phyloP scores from a whole-genome alignment of 768 basidiomycete genomes.

The Russula lepida region DNA sequence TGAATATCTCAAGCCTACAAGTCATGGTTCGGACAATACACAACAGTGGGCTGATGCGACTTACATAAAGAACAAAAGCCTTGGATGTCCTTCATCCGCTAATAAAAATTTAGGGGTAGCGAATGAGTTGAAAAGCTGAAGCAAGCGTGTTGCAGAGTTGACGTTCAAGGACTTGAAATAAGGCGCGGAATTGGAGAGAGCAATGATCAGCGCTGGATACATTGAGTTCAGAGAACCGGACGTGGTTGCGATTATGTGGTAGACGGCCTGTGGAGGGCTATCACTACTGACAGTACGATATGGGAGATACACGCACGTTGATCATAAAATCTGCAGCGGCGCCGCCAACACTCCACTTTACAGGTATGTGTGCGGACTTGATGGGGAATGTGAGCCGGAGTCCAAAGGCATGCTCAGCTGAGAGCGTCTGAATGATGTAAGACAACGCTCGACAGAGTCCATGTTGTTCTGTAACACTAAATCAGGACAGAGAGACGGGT shows the following conservation, averaged over 20 bases:
- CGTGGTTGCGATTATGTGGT: constrained; percentile 83
- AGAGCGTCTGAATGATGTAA: constrained; percentile 87
- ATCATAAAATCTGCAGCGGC: constrained; percentile 82
- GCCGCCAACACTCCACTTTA: constrained; percentile 68
- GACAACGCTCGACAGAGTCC: constrained; percentile 83
- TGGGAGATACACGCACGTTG: constrained; percentile 44
- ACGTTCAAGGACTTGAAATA: constrained; percentile 76
- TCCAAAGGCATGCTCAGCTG: constrained; percentile 76
- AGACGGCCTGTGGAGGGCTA: constrained; percentile 49
- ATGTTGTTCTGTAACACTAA: constrained; percentile 60
- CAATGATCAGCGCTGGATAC: constrained; percentile 89
- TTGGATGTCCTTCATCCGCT: constrained; percentile 90
- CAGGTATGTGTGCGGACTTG: constrained; percentile 50
- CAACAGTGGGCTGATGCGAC: constrained; percentile 22
- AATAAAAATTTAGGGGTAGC: constrained; percentile 83
- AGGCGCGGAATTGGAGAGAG: constrained; percentile 82
- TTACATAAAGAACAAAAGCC: constrained; percentile 86
- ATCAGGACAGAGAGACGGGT: constrained; percentile 4
- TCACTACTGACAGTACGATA: neutral
- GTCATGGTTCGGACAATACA: neutral
- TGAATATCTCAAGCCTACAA: constrained; percentile 85
- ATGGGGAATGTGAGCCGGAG: constrained; percentile 56
- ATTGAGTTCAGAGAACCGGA: constrained; percentile 72
- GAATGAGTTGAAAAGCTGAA: constrained; percentile 89
- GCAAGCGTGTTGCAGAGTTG: constrained; percentile 69